phyloP scores from a whole-genome alignment of 2,329 filamentous ascomycete species.

The Claviceps pusilla region DNA sequence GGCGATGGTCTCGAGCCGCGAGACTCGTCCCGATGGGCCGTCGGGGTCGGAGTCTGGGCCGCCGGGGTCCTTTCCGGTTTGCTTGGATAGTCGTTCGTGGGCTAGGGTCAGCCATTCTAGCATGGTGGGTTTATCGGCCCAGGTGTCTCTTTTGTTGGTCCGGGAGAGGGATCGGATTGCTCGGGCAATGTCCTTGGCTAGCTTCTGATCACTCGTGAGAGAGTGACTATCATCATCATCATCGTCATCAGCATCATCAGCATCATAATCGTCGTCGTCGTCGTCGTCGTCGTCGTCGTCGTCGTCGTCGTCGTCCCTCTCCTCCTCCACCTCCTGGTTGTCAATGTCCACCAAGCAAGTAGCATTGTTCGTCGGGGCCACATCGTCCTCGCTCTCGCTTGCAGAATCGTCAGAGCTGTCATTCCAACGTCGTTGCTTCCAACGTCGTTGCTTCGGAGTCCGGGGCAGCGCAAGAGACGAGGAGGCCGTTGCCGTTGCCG shows the following conservation, averaged over 20 bases:
- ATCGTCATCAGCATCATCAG: no score
- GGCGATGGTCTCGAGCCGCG: neutral
- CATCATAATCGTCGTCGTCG: neutral
- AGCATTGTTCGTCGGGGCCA: neutral
- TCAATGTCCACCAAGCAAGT: neutral
- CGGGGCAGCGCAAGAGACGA: neutral
- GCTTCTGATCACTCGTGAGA: neutral
- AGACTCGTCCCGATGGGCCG: neutral
- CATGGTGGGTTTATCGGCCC: neutral
- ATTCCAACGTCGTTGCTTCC: neutral
- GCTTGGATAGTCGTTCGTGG: neutral
- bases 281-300: neutral
- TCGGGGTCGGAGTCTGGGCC: no score
- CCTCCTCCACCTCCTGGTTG: neutral
- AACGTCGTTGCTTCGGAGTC: neutral
- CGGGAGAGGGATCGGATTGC: neutral
- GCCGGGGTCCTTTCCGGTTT: neutral
- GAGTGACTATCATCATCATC: neutral
- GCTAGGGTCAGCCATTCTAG: conserved; percentile 8
- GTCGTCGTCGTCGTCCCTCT: neutral
- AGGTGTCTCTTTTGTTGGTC: neutral
- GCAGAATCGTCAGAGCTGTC: neutral
- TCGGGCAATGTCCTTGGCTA: neutral
- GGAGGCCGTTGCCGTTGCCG: neutral
- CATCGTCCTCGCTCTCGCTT: neutral